Evolutionary conservation across 345 rosid species (phyloP).

Genomic region (Sonneratia alba): DNA sequence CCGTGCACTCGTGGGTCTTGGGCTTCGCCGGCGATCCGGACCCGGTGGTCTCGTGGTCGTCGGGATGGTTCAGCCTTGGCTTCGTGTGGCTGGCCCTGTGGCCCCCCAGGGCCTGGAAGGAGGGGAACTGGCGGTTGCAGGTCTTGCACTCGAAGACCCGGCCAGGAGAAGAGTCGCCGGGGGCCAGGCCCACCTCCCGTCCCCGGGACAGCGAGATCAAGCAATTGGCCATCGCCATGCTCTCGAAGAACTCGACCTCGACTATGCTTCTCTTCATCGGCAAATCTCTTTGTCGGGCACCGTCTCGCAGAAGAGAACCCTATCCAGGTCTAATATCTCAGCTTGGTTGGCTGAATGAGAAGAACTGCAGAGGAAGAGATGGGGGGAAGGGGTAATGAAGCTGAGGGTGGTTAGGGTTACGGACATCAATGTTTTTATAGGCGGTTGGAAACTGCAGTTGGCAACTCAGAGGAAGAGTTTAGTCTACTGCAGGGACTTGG

Average conservation of each 20-base stretch:
- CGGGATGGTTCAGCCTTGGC: slow-evolving; percentile 22
- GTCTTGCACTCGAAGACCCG: slow-evolving; percentile 68
- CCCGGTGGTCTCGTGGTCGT: not conserved
- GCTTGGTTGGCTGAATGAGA: no score
- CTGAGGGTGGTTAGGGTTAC: not conserved
- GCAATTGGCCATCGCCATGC: slow-evolving; percentile 44
- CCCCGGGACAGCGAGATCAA: slow-evolving; percentile 41
- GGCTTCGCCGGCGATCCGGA: slow-evolving; percentile 27
- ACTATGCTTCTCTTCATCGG: slow-evolving; percentile 33
- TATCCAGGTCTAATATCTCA: not conserved
- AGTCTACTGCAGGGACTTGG: not conserved
- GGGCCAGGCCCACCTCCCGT: slow-evolving; percentile 7
- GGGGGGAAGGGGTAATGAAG: not conserved
- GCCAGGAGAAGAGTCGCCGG: not conserved
- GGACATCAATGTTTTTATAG: not conserved
- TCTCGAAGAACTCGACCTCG: slow-evolving; percentile 18
- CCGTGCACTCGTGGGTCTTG: slow-evolving; percentile 72
- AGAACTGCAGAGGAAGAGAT: not conserved
- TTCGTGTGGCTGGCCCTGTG: slow-evolving; percentile 71
- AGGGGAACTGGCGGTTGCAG: slow-evolving; percentile 44
- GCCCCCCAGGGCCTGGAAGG: slow-evolving; percentile 65
- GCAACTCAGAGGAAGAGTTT: not conserved
- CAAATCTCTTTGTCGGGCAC: slow-evolving; percentile 13
- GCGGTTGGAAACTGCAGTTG: not conserved
- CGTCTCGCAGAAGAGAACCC: slow-evolving; percentile 25